Evolutionary conservation across 352 stramenopile genomes (phyloP), one percentile per base, ranked within the genome.

Genomic region (Proteromonas lacertae): DNA sequence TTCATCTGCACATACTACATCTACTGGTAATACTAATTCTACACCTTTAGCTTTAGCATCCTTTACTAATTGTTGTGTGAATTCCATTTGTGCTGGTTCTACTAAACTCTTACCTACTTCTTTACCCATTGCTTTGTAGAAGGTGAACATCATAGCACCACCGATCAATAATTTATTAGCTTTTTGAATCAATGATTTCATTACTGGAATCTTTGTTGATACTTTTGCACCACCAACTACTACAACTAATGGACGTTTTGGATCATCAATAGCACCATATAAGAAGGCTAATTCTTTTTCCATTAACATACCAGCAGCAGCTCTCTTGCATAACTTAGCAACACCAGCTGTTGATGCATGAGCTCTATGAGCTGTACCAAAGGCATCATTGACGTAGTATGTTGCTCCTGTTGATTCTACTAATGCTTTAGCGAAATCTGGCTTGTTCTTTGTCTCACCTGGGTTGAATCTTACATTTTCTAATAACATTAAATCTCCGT

Each of bases 311-410:
- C 82, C 82, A 34, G 66, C 76, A 28, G 91, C 78, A 33, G 60
- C 82, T 7, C 65, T 76, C 29, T 66, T 45, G 28, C 93, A 65
- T 61, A 75, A 81, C 50, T 90, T 79, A 32, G 78, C 87, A 16
- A 95, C 75, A 45, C 82, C 82, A 45, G 82, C 79, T 0, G 78
- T 95, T n/a, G 77, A 93, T 13, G 74, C 75, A 45, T 96, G 82
- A 23, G 82, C 82, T 43, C 82, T 75, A 55, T 96, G 82, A 30
- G 80, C 82, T 23, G 79, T 91, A 38, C 82, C 82, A 51, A 96
- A 96, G 6, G 82, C 82, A 54, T 96, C 82, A 53, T 96, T 96
- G 26, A 96, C 80, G 55, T 73, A 95, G 34, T 92, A 48, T 39
- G 46, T 20, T 10, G 36, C 36, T n/a, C 24, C 31, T 48, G 73